These are phyloP conservation scores for Talaromyces liani DNA, from an alignment of 495 filamentous ascomycete species.

Conservation along the genomic window DNA sequence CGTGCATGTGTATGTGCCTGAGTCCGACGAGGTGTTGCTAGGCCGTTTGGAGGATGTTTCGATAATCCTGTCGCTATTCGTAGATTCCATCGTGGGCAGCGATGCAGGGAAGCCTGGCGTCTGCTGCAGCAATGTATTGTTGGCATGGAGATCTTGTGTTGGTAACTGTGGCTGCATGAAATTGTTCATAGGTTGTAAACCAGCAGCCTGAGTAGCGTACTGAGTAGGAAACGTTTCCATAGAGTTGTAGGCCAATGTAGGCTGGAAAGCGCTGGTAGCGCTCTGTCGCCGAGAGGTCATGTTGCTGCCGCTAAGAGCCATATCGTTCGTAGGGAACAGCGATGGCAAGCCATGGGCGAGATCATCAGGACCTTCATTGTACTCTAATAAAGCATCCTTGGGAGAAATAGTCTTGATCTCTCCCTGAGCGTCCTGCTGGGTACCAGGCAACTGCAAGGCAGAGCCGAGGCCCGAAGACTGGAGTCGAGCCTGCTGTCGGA, in stretches of 20 bases:
- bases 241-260: conserved; percentile 28
- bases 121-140: conserved; percentile 1
- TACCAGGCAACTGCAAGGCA: conserved; percentile 28
- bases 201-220: conserved; percentile 21
- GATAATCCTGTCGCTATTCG: conserved; percentile 41
- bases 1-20: conserved; percentile 90
- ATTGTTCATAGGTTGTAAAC: conserved; percentile 50
- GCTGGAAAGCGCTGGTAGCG: conserved; percentile 36
- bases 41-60: conserved; percentile 42
- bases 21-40: conserved; percentile 57
- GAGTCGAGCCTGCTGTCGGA: conserved; percentile 17
- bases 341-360: conserved; percentile 44
- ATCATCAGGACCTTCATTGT: conserved; percentile 64
- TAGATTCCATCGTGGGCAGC: conserved; percentile 59
- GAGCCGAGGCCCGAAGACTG: conserved; percentile 31
- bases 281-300: conserved; percentile 35
- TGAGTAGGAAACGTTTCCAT: conserved; percentile 37
- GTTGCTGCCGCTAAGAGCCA: conserved; percentile 30
- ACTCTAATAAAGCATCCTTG: conserved; percentile 86
- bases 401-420: conserved; percentile 87
- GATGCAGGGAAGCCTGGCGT: conserved; percentile 54
- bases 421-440: conserved; percentile 15
- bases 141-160: conserved; percentile 20
- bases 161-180: conserved; percentile 31
- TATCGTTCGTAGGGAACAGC: conserved; percentile 55